Conservation (phyloP, 306 rosid species). For the Trichosanthes truncata region DNA sequence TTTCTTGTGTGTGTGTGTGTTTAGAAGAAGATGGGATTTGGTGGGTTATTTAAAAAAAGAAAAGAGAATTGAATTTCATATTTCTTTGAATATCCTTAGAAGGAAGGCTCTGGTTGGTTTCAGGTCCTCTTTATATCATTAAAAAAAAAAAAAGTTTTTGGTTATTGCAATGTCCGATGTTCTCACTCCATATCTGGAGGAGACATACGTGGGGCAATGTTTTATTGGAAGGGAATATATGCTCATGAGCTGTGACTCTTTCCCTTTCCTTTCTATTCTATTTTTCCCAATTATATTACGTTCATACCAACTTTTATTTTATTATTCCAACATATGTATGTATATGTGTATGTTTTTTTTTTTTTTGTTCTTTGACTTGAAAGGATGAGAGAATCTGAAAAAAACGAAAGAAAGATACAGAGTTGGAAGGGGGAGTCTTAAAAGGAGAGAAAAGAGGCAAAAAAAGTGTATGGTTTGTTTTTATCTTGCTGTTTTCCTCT, state of each 20-base stretch:
- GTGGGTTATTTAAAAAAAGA: not conserved
- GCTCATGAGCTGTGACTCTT: conserved; percentile 60
- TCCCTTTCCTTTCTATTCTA: conserved; percentile 26
- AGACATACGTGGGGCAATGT: conserved; percentile 81
- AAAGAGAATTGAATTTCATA: not conserved
- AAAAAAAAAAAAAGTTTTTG: conserved; percentile 22
- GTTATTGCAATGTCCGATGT: conserved; percentile 51
- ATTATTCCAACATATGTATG: not conserved
- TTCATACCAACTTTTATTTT: conserved; percentile 36
- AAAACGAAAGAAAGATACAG: conserved; percentile 48
- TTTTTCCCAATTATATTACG: conserved; percentile 29
- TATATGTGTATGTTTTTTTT: not conserved
- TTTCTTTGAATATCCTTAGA: not conserved
- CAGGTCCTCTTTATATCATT: conserved; percentile 4
- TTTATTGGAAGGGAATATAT: conserved; percentile 87
- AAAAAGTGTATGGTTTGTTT: conserved; percentile 91
- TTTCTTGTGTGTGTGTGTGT: not conserved
- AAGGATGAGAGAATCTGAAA: conserved; percentile 79
- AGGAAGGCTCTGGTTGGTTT: not conserved
- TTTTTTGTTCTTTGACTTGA: conserved; percentile 65
- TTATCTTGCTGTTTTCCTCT: conserved; percentile 56
- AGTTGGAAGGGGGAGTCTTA: conserved; percentile 55
- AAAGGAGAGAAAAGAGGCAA: conserved; percentile 83
- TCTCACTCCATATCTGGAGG: conserved; percentile 88
- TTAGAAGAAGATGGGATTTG: not conserved